Evolutionary conservation across 1,284 basidiomycete species (phyloP), one percentile per base, ranked within the genome.

Genomic region (Rhodofomes roseus): DNA sequence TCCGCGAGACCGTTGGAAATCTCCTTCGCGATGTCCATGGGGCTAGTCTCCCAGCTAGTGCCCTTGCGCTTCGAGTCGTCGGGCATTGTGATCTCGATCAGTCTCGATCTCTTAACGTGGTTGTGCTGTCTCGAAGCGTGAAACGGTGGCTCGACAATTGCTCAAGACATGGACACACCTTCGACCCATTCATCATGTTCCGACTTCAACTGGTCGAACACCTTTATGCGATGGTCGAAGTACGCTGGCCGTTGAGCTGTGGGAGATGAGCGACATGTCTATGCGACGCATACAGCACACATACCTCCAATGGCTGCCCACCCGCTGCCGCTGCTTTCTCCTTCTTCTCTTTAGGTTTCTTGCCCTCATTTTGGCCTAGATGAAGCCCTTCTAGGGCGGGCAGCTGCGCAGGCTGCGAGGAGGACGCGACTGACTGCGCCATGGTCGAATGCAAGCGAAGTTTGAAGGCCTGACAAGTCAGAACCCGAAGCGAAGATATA

Each of bases 11-110:
- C 89, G 74, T 95, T 92, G n/a, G 92, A 91, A 58, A 99, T 84
- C 66, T 87, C 87, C 71, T 90, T 90, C 46, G 96, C 96, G 60
- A 99, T 79, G 68, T 92, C 87, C 86, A 98, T 85, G 0, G 97
- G 97, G 62, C 86, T 92, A 18, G 97, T 98, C 80, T 98, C 93
- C 93, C 93, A 99, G 68, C 93, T 90, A 58, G 79, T 93, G 29
- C 85, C 97, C 65, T 92, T 86, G 58, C 92, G 83, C 66, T 87
- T 82, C 27, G 90, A 89, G 20, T 96, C 95, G 78, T 98, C 93
- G 4, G 88, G 92, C 64, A 99, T 77, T 2, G 93, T 96, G 71
- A 99, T 79, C 8, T 79, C 82, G 68, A 99, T 97, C 57, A 71
- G 99, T 79, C 8, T 79, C 82, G 68, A 99, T 97, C 57, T 90